A percentile compares a stretch with the other conserved stretches of the same genome.
phyloP scores from a whole-genome alignment of 108 stramenopile species.

The Fistulifera solaris region DNA sequence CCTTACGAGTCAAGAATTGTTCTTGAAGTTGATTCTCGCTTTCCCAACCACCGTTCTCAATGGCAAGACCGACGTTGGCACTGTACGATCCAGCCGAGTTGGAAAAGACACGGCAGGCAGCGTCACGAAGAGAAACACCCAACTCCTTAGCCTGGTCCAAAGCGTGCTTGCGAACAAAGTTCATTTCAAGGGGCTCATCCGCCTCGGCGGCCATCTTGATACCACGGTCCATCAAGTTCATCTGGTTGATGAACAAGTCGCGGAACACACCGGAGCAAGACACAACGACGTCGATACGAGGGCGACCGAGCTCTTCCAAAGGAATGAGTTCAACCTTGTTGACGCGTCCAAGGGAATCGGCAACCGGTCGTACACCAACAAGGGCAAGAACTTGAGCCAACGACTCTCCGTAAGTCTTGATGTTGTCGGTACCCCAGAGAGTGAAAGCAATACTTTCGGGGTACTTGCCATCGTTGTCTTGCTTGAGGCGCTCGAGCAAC shows the following conservation, averaged over 20 bases:
- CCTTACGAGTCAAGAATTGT: constrained; percentile 92
- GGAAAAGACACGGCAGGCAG: constrained; percentile 92
- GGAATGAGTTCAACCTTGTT: constrained; percentile 97
- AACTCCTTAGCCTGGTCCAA: constrained; percentile 85
- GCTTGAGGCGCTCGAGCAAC: constrained; percentile 82
- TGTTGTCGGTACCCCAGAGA: constrained; percentile 97
- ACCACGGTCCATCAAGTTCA: constrained; percentile 96
- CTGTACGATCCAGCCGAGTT: constrained; percentile 96
- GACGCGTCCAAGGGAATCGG: constrained; percentile 93
- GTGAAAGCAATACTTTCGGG: constrained; percentile 95
- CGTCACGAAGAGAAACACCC: constrained; percentile 80
- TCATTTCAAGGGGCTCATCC: constrained; percentile 84
- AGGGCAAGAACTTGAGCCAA: constrained; percentile 91
- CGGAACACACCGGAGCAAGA: constrained; percentile 97
- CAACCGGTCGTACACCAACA: constrained; percentile 86
- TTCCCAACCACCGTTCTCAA: constrained; percentile 98
- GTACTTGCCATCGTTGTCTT: constrained; percentile 80
- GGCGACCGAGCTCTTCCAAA: constrained; percentile 91
- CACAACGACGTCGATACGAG: constrained; percentile 94
- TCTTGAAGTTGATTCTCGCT: constrained; percentile 88
- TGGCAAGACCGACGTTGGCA: constrained; percentile 95
- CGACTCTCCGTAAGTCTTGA: constrained; percentile 97
- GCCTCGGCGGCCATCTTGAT: constrained; percentile 98
- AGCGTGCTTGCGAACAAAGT: constrained; percentile 96
- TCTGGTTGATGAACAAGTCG: constrained; percentile 98